Evolutionary conservation across 306 rosid species (phyloP), one percentile per base, ranked within the genome.

Genomic region (Gastrolobium bilobum): DNA sequence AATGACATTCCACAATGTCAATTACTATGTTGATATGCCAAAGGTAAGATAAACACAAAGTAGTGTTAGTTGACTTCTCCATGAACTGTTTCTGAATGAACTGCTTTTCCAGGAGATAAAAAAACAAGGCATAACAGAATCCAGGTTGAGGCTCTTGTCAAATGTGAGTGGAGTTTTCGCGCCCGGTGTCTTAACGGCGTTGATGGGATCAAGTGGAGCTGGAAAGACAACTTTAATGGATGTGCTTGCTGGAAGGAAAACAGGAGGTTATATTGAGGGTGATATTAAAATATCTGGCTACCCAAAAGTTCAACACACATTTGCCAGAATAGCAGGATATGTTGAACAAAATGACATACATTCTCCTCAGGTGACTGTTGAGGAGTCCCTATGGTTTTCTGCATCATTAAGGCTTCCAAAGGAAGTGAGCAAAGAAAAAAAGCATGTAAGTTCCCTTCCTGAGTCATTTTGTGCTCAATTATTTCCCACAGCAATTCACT

Each of bases 161-260:
- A 83, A 85, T 43, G 98, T 93, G 65, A 89, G 94, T 3, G 97
- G 98, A 30, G 93, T 93, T 8, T 91, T 93, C 84, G 88, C 97
- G 47, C 98, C 97, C 0, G 98, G 94, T 13, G 88, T 93, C 61
- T 97, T 93, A 37, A 91, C 97, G 51, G 98, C 98, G 63, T 77
- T 91, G 38, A 95, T 91, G 62, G 98, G 98, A 38, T 72, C 98
- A 37, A 93, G 98, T 75, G 98, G 98, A 51, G 98, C 98, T 6
- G 98, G 97, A 67, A 91, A 93, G 88, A 93, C 98, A 71, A 93
- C 98, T 68, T 70, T 93, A 79, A 91, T 93, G 98, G 98, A 93
- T 71, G 98, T 93, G 37, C 93, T 93, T 42, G 97, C 98, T 15
- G 98, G 97, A 31, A 89, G 98, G 85, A 93, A 93, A 85, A 91